Evolutionary conservation across 2,329 filamentous ascomycete genomes (phyloP).

Genomic region (Didymosphaeria variabile): DNA sequence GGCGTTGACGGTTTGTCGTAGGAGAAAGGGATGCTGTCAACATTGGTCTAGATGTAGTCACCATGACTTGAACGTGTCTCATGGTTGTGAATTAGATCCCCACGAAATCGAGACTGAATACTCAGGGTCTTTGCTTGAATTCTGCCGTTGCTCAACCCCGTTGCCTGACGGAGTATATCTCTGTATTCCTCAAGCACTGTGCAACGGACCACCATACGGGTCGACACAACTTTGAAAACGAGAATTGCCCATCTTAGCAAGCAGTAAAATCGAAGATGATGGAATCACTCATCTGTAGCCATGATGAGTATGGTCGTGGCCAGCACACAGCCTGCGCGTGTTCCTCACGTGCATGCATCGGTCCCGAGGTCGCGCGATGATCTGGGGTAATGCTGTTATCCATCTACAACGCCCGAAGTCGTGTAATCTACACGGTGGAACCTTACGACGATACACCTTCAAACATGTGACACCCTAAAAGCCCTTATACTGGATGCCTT

Average conservation of each 20-base stretch:
- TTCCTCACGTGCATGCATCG: background rate
- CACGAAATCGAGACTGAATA: conserved; percentile 16
- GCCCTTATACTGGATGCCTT: too few species aligned
- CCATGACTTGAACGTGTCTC: conserved; percentile 22
- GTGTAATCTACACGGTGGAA: background rate
- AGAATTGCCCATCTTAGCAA: too few species aligned
- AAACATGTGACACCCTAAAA: too few species aligned
- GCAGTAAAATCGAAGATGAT: background rate
- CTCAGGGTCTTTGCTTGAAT: conserved; percentile 14
- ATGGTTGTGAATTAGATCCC: conserved; percentile 19
- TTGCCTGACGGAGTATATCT: too few species aligned
- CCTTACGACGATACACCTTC: too few species aligned
- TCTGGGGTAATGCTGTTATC: background rate
- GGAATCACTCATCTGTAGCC: background rate
- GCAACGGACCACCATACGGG: background rate
- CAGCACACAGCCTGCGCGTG: too few species aligned
- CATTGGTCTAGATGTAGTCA: conserved; percentile 18
- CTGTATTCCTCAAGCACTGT: too few species aligned
- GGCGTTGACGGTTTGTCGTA: conserved; percentile 17
- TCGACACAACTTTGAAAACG: too few species aligned
- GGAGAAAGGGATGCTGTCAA: conserved; percentile 17
- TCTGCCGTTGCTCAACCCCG: too few species aligned
- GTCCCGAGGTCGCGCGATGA: too few species aligned
- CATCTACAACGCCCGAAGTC: background rate
- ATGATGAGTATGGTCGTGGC: too few species aligned